Percentiles rank a stretch among this genome's conserved stretches.
Conservation (phyloP, 306 rosid species). For the Hippophae tibetana region DNA sequence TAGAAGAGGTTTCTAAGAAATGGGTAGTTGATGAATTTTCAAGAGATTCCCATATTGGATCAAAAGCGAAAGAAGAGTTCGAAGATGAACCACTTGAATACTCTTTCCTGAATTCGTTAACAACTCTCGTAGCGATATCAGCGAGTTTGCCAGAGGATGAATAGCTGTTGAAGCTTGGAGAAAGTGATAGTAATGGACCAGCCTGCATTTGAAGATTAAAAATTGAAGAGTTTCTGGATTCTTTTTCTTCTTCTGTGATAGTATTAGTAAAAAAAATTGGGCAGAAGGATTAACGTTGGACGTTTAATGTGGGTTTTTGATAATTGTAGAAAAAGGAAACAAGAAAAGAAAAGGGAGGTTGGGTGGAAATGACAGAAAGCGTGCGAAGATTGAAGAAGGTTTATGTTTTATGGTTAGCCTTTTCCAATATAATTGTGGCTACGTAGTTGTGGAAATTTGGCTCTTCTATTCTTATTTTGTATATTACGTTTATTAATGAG, state of each 20-base stretch:
- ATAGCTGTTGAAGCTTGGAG: constrained; percentile 68
- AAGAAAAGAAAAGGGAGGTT: constrained; percentile 13
- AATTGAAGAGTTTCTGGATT: no score
- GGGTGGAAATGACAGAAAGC: constrained; percentile 20
- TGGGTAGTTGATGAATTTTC: not conserved
- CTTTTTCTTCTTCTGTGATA: not conserved
- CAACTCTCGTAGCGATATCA: constrained; percentile 69
- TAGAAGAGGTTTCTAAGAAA: not conserved
- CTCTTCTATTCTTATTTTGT: no score
- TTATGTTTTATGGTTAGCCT: no score
- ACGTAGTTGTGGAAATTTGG: no score
- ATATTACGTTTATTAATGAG: no score
- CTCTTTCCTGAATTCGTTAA: constrained; percentile 35
- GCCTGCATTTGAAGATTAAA: constrained; percentile 23
- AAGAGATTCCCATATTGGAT: not conserved
- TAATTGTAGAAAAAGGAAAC: not conserved
- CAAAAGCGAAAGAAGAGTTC: constrained; percentile 10
- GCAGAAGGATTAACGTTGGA: not conserved
- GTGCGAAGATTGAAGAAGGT: not conserved
- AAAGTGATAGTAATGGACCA: constrained; percentile 26
- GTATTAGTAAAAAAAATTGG: not conserved
- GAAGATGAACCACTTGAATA: constrained; percentile 4
- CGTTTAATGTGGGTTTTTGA: no score
- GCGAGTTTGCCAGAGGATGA: constrained; percentile 45
- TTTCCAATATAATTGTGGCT: no score